A percentile compares a stretch with the other conserved stretches of the same genome.
Conservation (phyloP, 2,329 filamentous ascomycete genomes). For the Setomelanomma holmii region DNA sequence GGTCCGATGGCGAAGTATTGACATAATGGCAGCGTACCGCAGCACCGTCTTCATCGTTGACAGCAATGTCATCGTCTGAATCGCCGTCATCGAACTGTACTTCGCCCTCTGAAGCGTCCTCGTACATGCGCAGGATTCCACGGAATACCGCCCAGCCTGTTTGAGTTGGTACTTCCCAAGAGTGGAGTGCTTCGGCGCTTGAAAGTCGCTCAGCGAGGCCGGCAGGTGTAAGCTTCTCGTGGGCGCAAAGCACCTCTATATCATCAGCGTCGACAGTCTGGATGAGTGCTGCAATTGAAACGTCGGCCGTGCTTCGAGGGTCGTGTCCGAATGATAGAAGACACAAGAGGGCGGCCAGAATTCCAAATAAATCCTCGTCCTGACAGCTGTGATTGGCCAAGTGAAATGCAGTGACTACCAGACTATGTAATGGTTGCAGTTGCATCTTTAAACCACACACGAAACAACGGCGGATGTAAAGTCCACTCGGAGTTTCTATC, state of each 20-base stretch:
- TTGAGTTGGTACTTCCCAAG: conserved; percentile 2
- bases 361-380: conserved; percentile 51
- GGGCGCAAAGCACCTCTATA: conserved; percentile 15
- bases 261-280: conserved; percentile 1
- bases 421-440: conserved; percentile 45
- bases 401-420: conserved; percentile 46
- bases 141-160: conserved; percentile 32
- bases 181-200: background rate
- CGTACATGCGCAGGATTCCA: conserved; percentile 20
- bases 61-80: background rate
- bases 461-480: conserved; percentile 34
- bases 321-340: conserved; percentile 40
- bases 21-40: background rate
- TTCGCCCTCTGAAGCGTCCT: background rate
- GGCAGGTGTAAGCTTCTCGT: conserved; percentile 29
- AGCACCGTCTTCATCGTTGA: too few species aligned
- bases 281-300: conserved; percentile 24
- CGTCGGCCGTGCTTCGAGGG: conserved; percentile 19
- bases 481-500: conserved; percentile 27
- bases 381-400: conserved; percentile 40
- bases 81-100: background rate
- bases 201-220: conserved; percentile 2
- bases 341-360: conserved; percentile 46
- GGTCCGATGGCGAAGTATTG: background rate
- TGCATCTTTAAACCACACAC: conserved; percentile 43